Base-by-base conservation (phyloP, 805 yeast genomes). In the Yarrowia sp. region DNA sequence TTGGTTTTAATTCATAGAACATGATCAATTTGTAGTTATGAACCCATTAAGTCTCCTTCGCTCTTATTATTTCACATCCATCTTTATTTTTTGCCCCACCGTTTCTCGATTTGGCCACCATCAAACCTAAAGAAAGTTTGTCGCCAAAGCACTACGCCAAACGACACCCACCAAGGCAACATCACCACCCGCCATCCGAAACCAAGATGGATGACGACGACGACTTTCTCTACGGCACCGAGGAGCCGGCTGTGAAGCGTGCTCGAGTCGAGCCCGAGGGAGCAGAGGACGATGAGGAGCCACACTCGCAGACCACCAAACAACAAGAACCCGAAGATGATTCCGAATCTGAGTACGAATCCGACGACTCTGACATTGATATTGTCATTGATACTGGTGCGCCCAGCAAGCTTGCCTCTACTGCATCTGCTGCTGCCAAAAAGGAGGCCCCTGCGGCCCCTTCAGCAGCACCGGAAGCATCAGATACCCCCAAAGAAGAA, bases 401-500 rank as follows among this genome's bases (percentile, higher is more conserved):
- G 6, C 47, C 47, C 7, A 42, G 42, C 51, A 44, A 58, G 51
- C 42, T 28, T 3, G 41, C 64, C n/a, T 43, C 64, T 31, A 15
- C 65, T 14, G 70, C 67, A 9, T 67, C 67, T 32, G 67, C 65
- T 2, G 53, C 68, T n/a, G 65, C 43, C 45, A 58, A 51, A 18
- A 50, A 64, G 65, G 22, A 53, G 51, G 55, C 64, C 18, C 31
- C 50, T 28, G 43, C 63, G 33, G 44, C 67, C 15, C 55, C 71
- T 1, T 61, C 74, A 1, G 62, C 69, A 14, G 60, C 70, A 6
- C 50, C 73, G 22, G 64, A 71, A 5, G 66, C 70, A 11, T 45
- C 74, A n/a, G 62, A 71, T 9, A 65, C 71, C 35, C 66, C 72
- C 5, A 39, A 68, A 9, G 62, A 69, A 18, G 60, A 69, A 9